phyloP scores from a whole-genome alignment of 2,329 filamentous ascomycete genomes.

The Sclerotinia subarctica region DNA sequence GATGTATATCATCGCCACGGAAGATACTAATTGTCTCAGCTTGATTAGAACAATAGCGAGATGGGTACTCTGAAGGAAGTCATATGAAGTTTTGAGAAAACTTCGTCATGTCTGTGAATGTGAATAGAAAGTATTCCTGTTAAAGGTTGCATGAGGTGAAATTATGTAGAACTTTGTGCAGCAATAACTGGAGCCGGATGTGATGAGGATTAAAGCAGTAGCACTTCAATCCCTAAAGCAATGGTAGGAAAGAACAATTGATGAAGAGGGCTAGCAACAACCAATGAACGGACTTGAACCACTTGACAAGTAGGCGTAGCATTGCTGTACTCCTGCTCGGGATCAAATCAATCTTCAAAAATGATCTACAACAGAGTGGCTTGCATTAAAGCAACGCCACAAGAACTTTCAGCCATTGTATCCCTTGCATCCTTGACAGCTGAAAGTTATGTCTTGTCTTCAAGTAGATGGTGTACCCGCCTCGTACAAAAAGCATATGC shows the following conservation, averaged over 20 bases:
- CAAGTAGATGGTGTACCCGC: background rate
- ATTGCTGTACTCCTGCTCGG: background rate
- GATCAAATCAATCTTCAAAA: background rate
- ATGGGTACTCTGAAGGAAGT: background rate
- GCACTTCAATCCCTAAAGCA: background rate
- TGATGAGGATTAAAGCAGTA: background rate
- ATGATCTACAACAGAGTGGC: background rate
- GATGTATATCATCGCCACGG: no score
- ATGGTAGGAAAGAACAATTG: background rate
- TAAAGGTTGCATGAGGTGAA: background rate
- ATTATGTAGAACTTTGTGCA: background rate
- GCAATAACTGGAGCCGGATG: background rate
- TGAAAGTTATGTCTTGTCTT: background rate
- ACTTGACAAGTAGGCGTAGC: background rate
- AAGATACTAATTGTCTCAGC: no score
- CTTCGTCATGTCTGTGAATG: background rate
- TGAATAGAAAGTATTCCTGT: background rate
- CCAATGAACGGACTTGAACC: background rate
- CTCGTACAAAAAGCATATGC: background rate
- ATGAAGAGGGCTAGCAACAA: background rate
- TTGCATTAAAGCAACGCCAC: background rate
- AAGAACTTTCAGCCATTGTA: background rate
- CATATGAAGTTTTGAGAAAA: no score
- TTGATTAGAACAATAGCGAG: no score
- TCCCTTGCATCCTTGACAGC: background rate